These are phyloP conservation scores for Ceratocystis lukuohia DNA, from an alignment of 2,329 filamentous ascomycete species.

Conservation along the genomic window DNA sequence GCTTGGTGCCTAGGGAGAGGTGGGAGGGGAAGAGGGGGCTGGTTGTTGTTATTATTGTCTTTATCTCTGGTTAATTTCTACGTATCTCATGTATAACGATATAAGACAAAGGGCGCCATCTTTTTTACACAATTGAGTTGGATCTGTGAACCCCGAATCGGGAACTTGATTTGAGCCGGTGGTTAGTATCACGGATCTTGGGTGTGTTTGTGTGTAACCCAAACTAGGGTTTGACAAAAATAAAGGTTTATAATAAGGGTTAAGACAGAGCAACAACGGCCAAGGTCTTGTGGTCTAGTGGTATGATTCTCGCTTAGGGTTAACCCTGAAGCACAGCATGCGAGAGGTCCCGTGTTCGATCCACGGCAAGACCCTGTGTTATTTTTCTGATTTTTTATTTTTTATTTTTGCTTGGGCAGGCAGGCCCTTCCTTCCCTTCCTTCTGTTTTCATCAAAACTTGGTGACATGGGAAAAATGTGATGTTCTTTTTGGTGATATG, in stretches of 20 bases:
- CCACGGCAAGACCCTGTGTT: conserved; percentile 20
- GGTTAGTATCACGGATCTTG: background rate
- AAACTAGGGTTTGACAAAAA: too few relatives aligned
- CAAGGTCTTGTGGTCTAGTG: conserved; percentile 46
- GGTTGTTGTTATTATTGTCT: too few relatives aligned
- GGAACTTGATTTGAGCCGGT: background rate
- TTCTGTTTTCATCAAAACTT: background rate
- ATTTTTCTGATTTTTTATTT: background rate
- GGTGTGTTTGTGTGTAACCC: background rate
- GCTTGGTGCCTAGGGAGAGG: background rate
- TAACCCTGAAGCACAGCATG: conserved; percentile 26
- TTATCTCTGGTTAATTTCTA: too few relatives aligned
- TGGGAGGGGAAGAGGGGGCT: too few relatives aligned
- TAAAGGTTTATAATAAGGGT: background rate
- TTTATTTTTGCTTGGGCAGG: background rate
- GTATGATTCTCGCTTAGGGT: conserved; percentile 61
- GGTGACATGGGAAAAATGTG: background rate
- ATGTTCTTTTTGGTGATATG: background rate
- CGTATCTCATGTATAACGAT: too few relatives aligned
- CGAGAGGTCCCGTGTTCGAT: conserved; percentile 23
- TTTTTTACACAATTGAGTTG: background rate
- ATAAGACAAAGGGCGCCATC: background rate
- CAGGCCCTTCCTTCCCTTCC: too few relatives aligned
- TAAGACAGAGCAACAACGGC: accelerated
- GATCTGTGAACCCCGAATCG: background rate